Conservation (phyloP, 2,329 filamentous ascomycete species). For the Emericellopsis atlantica region DNA sequence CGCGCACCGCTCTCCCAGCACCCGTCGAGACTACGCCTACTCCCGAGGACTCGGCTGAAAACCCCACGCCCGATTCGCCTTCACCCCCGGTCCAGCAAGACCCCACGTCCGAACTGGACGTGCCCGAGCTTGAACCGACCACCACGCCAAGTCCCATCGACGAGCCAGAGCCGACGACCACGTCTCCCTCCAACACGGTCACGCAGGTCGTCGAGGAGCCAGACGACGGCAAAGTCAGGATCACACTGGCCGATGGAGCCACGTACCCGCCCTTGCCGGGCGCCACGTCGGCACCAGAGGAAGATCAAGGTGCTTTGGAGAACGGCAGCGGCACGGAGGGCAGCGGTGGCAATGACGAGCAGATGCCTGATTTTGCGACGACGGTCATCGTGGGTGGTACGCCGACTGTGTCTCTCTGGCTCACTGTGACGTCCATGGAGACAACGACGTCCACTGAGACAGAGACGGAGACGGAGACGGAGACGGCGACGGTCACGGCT, state of each 20-base stretch:
- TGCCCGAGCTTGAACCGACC: not conserved
- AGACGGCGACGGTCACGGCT: conserved; percentile 17
- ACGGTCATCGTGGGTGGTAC: conserved; percentile 13
- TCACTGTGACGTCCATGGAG: conserved; percentile 19
- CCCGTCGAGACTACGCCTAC: not conserved
- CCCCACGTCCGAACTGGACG: not conserved
- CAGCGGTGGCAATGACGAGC: not conserved
- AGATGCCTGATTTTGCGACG: conserved; percentile 8
- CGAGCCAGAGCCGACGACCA: not conserved
- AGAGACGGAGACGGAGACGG: conserved; percentile 11
- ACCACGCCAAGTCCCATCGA: conserved; percentile 1
- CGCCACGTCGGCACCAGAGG: conserved; percentile 4
- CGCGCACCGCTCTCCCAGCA: not conserved
- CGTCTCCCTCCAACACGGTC: conserved; percentile 7
- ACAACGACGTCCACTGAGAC: conserved; percentile 15
- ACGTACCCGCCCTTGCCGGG: conserved; percentile 1
- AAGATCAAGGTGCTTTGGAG: not conserved
- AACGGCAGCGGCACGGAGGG: too few species aligned
- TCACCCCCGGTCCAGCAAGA: not conserved
- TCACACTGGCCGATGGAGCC: too few species aligned
- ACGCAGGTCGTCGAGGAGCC: conserved; percentile 1
- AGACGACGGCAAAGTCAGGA: too few species aligned
- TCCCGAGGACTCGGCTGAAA: not conserved
- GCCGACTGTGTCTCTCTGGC: conserved; percentile 20
- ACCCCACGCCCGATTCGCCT: not conserved